A percentile compares a stretch with the other conserved stretches of the same genome.
phyloP scores from a whole-genome alignment of 768 basidiomycete species.

The Suillus weaverae region DNA sequence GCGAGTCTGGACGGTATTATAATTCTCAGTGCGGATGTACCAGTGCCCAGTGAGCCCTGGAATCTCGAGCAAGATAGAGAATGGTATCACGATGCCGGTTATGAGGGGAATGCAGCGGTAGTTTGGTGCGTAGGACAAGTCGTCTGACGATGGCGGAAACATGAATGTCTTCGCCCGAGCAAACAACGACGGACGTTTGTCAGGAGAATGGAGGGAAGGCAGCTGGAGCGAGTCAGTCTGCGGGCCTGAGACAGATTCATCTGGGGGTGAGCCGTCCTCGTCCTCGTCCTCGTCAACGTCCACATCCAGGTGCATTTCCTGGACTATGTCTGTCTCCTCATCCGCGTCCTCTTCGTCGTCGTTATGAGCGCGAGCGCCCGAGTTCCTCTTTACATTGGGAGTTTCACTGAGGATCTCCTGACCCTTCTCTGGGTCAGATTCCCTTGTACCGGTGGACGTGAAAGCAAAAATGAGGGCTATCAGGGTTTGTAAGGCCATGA shows the following conservation, averaged over 20 bases:
- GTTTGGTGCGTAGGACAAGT: slow-evolving; percentile 46
- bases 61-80: slow-evolving; percentile 80
- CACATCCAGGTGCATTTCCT: not conserved
- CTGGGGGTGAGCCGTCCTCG: not conserved
- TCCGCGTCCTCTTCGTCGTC: not conserved
- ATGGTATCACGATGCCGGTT: slow-evolving; percentile 68
- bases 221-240: not conserved
- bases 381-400: not conserved
- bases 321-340: not conserved
- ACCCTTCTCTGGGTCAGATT: slow-evolving; percentile 7
- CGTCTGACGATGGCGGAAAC: slow-evolving; percentile 23
- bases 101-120: slow-evolving; percentile 67
- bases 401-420: slow-evolving; percentile 2
- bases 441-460: not conserved
- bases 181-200: not conserved
- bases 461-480: not conserved
- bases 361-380: not conserved
- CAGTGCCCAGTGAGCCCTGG: slow-evolving; percentile 76
- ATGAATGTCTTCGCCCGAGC: not conserved
- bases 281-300: not conserved
- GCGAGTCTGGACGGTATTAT: slow-evolving; percentile 43
- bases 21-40: slow-evolving; percentile 57
- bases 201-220: not conserved
- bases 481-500: not conserved
- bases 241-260: not conserved